Percentiles rank a stretch among this genome's conserved stretches.
These are phyloP conservation scores for Salix caprea DNA, from an alignment of 345 rosid species.

Conservation along the genomic window DNA sequence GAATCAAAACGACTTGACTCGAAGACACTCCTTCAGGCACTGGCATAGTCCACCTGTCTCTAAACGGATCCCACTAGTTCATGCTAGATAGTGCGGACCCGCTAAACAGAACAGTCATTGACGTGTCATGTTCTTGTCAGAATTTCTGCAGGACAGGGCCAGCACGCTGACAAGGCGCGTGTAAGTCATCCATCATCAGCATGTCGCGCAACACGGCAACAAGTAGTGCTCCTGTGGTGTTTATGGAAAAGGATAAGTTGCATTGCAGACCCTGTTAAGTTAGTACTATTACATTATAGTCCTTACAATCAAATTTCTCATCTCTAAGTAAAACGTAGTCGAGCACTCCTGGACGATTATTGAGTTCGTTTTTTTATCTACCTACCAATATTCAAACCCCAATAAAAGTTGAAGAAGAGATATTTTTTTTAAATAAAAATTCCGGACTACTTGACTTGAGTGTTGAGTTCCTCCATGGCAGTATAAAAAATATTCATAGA, in stretches of 20 bases:
- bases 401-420: no score
- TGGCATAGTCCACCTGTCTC: background rate
- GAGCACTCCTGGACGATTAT: no score
- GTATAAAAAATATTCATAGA: no score
- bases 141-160: background rate
- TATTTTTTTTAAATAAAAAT: no score
- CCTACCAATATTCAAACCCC: no score
- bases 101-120: background rate
- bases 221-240: background rate
- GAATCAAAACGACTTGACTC: no score
- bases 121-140: conserved; percentile 5
- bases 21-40: background rate
- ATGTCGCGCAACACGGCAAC: background rate
- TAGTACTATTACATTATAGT: no score
- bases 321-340: no score
- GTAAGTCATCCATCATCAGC: background rate
- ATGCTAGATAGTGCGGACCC: background rate
- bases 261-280: no score
- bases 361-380: no score
- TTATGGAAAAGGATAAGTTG: background rate
- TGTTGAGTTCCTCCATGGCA: no score
- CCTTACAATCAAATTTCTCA: background rate
- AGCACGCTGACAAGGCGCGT: conserved; percentile 19
- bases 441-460: no score
- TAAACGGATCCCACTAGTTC: background rate